Base-by-base conservation (phyloP, 2,329 filamentous ascomycete genomes). In the Penicillium sp. region DNA sequence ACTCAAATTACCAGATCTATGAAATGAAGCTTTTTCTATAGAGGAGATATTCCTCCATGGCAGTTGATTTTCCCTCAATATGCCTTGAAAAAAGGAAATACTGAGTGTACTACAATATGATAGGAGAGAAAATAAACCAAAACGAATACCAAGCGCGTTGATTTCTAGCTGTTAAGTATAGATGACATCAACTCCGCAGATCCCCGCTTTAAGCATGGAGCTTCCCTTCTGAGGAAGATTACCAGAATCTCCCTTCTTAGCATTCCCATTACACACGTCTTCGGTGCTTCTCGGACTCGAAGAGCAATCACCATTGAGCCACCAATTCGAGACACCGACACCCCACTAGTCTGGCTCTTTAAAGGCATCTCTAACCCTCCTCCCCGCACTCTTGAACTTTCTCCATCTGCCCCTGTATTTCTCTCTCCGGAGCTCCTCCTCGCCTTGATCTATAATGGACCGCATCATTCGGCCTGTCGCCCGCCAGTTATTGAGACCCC, bases 401-500 rank as follows among this genome's bases (percentile, higher is more conserved):
- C 51, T 42, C 49, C 51, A 40, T 45, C 38, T 52, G 40, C 45
- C 28, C 45, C 29, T 47, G 44, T 48, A 7, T 49, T 43, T 31
- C 46, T 43, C 35, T 24, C 21, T n/a, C 4, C 21, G 10, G 13
- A 12, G 21, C 21, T 31, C 19, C 8, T 9, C 17, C 12, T 31
- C 17, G 3, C 40, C 26, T 42, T 22, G 7, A 22, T 35, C 48
- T 43, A 53, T 40, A 54, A 69, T 70, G 68, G 65, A 70, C 45
- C 61, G 59, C 46, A 45, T 70, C 31, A 49, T 67, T 39, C 65
- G 67, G 52, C 64, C 69, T 32, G 56, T 70, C 21, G 57, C 65
- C 22, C 64, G 63, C 33, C 68, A 69, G 53, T 58, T 72, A 17
- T 55, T 67, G 42, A 62, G 65, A 55, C 57, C 67, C 37, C 60